These are phyloP conservation scores for Cardamine chenopodiifolia DNA, from an alignment of 345 rosid genomes.

Conservation along the genomic window DNA sequence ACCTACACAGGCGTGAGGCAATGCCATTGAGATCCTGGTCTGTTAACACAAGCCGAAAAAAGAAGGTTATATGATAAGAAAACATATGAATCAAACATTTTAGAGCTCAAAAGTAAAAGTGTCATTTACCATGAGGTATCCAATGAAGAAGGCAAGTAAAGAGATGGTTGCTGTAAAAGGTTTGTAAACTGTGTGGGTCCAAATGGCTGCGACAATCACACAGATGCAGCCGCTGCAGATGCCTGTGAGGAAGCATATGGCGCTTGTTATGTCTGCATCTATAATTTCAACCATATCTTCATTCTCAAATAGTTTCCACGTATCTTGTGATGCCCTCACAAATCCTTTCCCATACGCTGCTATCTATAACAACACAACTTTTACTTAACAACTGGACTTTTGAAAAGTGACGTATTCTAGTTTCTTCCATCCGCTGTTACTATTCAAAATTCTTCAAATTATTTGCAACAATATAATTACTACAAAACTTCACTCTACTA, in stretches of 20 bases:
- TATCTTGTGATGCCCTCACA: slow-evolving; percentile 89
- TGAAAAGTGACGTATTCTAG: neutral
- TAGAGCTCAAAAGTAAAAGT: neutral
- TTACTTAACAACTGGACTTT: neutral
- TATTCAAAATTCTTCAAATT: neutral
- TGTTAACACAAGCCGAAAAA: slow-evolving; percentile 39
- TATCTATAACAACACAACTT: slow-evolving; percentile 50
- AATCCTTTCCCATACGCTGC: slow-evolving; percentile 94
- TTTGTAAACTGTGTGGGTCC: slow-evolving; percentile 64
- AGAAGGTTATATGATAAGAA: neutral
- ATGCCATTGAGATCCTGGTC: slow-evolving; percentile 96
- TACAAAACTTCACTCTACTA: slow-evolving; percentile 7
- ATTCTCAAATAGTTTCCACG: slow-evolving; percentile 74
- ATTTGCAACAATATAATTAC: slow-evolving; percentile 1
- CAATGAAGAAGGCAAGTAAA: slow-evolving; percentile 71
- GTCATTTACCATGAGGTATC: slow-evolving; percentile 83
- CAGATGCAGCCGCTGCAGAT: slow-evolving; percentile 95
- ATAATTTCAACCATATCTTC: slow-evolving; percentile 63
- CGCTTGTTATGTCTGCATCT: slow-evolving; percentile 84
- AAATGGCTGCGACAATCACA: slow-evolving; percentile 79
- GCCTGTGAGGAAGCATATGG: slow-evolving; percentile 91
- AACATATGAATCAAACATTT: neutral
- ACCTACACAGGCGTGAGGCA: slow-evolving; percentile 94
- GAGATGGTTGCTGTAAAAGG: slow-evolving; percentile 82
- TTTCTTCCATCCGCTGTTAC: neutral